Evolutionary conservation across 2,329 filamentous ascomycete genomes (phyloP), one percentile per base, ranked within the genome.

Genomic region (Penicillium sp.): DNA sequence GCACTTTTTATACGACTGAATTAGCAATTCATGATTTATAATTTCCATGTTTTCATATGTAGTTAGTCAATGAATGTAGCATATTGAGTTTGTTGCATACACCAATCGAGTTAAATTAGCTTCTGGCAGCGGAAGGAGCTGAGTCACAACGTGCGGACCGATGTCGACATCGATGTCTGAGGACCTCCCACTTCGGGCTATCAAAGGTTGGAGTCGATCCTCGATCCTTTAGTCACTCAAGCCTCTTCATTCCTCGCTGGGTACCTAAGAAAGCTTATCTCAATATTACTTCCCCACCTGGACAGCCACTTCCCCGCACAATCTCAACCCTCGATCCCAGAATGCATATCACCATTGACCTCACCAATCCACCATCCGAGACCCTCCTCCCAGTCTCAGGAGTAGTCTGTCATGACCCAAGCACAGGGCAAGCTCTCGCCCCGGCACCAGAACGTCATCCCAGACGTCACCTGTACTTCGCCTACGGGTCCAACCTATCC

Each of bases 401-500:
- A 35, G 39, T 31, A 15, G 31, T n/a, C 4, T 47, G 35, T 29
- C 20, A 41, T 20, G 10, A 33, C 18, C 28, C 27, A 24, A 6
- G 25, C 38, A 31, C 42, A 46, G 15, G 33, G 18, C 24, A 63
- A 28, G 24, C 57, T 61, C 63, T 59, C 66, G 44, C 38, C 23
- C 33, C 41, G 38, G 38, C 53, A 44, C 39, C 48, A 54, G 31
- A 45, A 28, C 23, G 13, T 25, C 39, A 35, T 47, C 32, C 45
- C 48, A 15, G 25, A 42, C 61, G 60, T 47, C 60, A 66, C 29
- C 66, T 72, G 56, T 74, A 74, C 56, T 73, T 74, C 50, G 71
- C 72, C 45, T 74, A 71, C 50, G 72, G 72, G 44, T 73, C 70
- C 37, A 74, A 74, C 47, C 68, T 74, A 25, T 74, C 72, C 4